Evolutionary conservation across 1,284 basidiomycete genomes (phyloP).

Genomic region (Somion occarium): DNA sequence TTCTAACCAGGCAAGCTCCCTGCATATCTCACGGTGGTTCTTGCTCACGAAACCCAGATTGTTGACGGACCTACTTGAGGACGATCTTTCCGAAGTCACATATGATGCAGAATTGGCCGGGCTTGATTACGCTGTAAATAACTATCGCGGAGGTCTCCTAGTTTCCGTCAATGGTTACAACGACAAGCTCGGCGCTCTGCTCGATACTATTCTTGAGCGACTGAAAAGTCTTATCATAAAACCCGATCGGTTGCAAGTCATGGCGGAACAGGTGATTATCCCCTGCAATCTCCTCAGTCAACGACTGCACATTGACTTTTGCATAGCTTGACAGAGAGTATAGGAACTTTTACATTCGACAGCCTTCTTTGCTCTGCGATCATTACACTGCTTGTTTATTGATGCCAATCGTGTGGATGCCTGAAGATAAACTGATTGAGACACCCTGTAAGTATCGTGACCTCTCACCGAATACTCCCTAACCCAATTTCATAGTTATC

Average conservation of each 20-base stretch:
- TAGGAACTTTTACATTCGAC: slow-evolving; percentile 26
- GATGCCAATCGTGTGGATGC: slow-evolving; percentile 22
- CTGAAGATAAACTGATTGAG: slow-evolving; percentile 23
- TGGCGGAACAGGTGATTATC: slow-evolving; percentile 25
- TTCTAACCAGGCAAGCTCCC: slow-evolving; percentile 20
- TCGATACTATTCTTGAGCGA: slow-evolving; percentile 30
- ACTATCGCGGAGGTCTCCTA: slow-evolving; percentile 40
- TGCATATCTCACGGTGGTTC: slow-evolving; percentile 27
- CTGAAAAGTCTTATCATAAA: slow-evolving; percentile 17
- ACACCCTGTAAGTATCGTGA: slow-evolving; percentile 12
- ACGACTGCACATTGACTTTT: neutral
- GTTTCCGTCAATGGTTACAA: slow-evolving; percentile 56
- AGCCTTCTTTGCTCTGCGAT: slow-evolving; percentile 24
- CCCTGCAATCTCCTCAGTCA: neutral
- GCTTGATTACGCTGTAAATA: slow-evolving; percentile 45
- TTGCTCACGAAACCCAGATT: slow-evolving; percentile 32
- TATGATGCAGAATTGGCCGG: slow-evolving; percentile 71
- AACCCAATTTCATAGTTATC: slow-evolving; percentile 13
- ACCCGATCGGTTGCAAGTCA: slow-evolving; percentile 21
- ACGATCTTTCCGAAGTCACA: slow-evolving; percentile 30
- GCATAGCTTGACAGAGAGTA: slow-evolving; percentile 20
- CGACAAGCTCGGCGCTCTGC: slow-evolving; percentile 57
- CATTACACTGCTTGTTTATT: slow-evolving; percentile 18
- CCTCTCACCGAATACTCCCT: neutral
- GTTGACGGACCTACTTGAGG: slow-evolving; percentile 27